phyloP scores from a whole-genome alignment of 106 monocot genomes.

The Dendrobium officinale region DNA sequence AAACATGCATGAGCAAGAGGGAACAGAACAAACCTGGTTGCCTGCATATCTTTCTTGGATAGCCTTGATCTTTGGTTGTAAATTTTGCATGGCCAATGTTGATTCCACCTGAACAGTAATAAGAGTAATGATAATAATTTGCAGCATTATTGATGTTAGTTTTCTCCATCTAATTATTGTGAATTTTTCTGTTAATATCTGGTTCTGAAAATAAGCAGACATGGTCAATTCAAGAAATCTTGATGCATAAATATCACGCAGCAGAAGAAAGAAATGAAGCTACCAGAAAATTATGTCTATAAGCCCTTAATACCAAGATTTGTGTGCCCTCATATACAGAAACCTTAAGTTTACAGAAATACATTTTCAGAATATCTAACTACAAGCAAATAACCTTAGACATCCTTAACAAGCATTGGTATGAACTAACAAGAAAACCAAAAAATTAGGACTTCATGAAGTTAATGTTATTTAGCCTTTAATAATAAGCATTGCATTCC shows the following conservation, averaged over 20 bases:
- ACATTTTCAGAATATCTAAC: background rate
- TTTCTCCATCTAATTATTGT: background rate
- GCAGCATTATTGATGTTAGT: background rate
- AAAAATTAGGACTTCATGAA: background rate
- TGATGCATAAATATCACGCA: background rate
- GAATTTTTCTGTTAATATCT: background rate
- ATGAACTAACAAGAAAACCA: background rate
- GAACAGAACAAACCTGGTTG: constrained; percentile 62
- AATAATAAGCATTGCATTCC: background rate
- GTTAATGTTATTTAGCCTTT: background rate
- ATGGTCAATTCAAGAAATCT: background rate
- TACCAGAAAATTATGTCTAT: background rate
- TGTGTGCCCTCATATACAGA: background rate
- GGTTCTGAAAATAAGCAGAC: background rate
- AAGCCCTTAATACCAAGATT: background rate
- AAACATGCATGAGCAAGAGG: background rate
- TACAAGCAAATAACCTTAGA: background rate
- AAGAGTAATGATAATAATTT: background rate
- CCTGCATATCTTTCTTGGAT: constrained; percentile 89
- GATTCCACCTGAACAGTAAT: constrained; percentile 68
- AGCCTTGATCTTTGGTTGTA: constrained; percentile 94
- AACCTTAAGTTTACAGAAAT: background rate
- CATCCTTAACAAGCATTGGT: background rate
- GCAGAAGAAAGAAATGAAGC: background rate
- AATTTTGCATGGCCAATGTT: constrained; percentile 91